These are phyloP conservation scores for Sarocladium kiliense DNA, from an alignment of 2,329 filamentous ascomycete genomes.

Conservation along the genomic window DNA sequence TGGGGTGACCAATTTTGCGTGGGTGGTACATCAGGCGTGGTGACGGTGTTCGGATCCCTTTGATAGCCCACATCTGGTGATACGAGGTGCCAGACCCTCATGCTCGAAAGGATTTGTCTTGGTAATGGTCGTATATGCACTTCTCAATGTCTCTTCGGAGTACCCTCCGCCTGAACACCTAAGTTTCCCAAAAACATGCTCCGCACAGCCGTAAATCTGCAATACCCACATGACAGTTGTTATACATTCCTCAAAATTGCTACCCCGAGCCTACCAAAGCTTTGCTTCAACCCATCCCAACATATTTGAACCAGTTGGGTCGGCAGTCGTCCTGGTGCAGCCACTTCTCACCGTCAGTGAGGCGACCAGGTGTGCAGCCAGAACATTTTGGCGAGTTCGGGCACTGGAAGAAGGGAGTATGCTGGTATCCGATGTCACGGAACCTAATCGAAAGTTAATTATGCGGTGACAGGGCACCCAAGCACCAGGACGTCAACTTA, in stretches of 20 bases:
- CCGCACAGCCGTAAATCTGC: not conserved
- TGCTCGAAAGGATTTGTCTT: not conserved
- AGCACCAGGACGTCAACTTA: conserved; percentile 38
- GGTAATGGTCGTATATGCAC: not conserved
- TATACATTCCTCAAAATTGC: not conserved
- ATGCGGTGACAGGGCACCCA: conserved; percentile 8
- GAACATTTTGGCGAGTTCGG: conserved; percentile 93
- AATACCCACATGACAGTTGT: conserved; percentile 10
- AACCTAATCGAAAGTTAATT: conserved; percentile 59
- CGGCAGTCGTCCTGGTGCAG: conserved; percentile 89
- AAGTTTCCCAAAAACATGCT: not conserved
- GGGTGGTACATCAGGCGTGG: conserved; percentile 58
- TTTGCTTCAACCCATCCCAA: conserved; percentile 62
- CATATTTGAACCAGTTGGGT: conserved; percentile 95
- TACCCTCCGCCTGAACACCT: not conserved
- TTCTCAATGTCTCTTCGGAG: not conserved
- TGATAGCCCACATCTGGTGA: conserved; percentile 16
- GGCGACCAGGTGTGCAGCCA: conserved; percentile 78
- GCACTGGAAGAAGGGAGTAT: conserved; percentile 98
- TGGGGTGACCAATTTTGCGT: conserved; percentile 62
- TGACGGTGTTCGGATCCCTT: conserved; percentile 53
- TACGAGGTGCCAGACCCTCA: too few relatives aligned
- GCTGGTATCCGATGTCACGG: conserved; percentile 97
- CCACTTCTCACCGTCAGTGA: conserved; percentile 84
- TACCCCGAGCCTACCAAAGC: not conserved